These are phyloP conservation scores for peach (Prunus persica) DNA, from an alignment of 306 rosid genomes.

Conservation along the genomic window Prunus_persica_NCBIv2 NC_034012.1:2282001-2282500, in stretches of 20 bases:
- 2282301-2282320: slow-evolving; percentile 42
- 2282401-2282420: slow-evolving; percentile 53
- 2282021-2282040: slow-evolving; percentile 45
- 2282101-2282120: too few relatives aligned
- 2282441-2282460: slow-evolving; percentile 37
- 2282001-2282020: slow-evolving; percentile 8
- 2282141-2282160: not conserved
- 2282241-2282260: not conserved
- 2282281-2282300: slow-evolving; percentile 30
- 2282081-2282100: too few relatives aligned
- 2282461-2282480: slow-evolving; percentile 24
- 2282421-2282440: slow-evolving; percentile 16
- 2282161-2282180: not conserved
- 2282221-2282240: slow-evolving; percentile 21
- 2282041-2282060: slow-evolving; percentile 29
- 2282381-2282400: slow-evolving; percentile 20
- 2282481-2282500: not conserved
- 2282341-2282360: slow-evolving; percentile 30
- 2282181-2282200: slow-evolving; percentile 28
- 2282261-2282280: not conserved
- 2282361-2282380: slow-evolving; percentile 38
- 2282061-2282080: too few relatives aligned
- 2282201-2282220: slow-evolving; percentile 42
- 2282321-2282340: slow-evolving; percentile 37
- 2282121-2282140: too few relatives aligned